Percentiles rank a stretch among this genome's conserved stretches.
These are phyloP conservation scores for Piedraia hortae DNA, from an alignment of 2,329 filamentous ascomycete species.

Conservation along the genomic window DNA sequence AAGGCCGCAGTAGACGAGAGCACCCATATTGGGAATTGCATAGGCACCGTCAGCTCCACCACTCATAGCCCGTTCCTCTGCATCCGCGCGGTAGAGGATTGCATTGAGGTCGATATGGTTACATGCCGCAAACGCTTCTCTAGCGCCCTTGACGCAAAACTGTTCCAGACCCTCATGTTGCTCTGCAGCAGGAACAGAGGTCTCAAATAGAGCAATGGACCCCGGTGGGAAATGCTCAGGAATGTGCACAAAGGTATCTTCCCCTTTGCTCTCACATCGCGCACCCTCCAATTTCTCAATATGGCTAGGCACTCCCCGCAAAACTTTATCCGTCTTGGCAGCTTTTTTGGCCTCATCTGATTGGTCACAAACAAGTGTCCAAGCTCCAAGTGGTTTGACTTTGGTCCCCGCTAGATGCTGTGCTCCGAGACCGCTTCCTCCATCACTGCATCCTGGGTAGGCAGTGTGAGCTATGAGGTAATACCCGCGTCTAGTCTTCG, in stretches of 20 bases:
- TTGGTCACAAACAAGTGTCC: conserved; percentile 74
- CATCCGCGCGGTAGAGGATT: conserved; percentile 68
- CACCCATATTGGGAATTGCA: conserved; percentile 55
- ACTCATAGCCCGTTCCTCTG: conserved; percentile 61
- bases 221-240: conserved; percentile 70
- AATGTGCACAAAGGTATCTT: conserved; percentile 54
- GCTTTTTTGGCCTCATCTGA: conserved; percentile 38
- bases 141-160: conserved; percentile 59
- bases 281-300: conserved; percentile 50
- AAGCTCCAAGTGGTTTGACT: conserved; percentile 64
- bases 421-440: conserved; percentile 52
- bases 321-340: conserved; percentile 38
- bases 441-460: conserved; percentile 69
- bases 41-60: conserved; percentile 67
- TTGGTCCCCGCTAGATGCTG: conserved; percentile 63
- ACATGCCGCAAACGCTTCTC: conserved; percentile 47
- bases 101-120: conserved; percentile 71
- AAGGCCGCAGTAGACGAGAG: conserved; percentile 80
- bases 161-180: conserved; percentile 61
- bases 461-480: conserved; percentile 92
- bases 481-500: conserved; percentile 71
- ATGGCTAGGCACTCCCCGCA: conserved; percentile 63
- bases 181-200: conserved; percentile 73
- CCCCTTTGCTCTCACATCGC: conserved; percentile 39
- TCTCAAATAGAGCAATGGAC: conserved; percentile 85